Base-by-base conservation (phyloP, 352 stramenopile genomes). In the Elongisporangium undulatum region DNA sequence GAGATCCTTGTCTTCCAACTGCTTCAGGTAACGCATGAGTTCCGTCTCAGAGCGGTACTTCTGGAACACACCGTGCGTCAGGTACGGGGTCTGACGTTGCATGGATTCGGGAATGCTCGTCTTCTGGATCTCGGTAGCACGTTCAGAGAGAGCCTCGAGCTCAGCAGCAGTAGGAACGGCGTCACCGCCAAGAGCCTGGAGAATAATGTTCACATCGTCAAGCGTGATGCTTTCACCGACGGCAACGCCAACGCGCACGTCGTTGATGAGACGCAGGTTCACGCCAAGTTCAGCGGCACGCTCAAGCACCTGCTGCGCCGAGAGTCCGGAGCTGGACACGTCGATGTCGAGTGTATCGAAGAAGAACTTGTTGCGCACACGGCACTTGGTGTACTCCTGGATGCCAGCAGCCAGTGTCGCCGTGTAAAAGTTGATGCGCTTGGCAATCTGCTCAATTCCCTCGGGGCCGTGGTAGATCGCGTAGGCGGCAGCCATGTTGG, bases 401-500 rank as follows among this genome's bases (percentile, higher is more conserved):
- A 99, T 69, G 23, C 94, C 94, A 23, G 85, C 79, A 23, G 92
- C 85, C 15, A 97, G 83, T 15, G 96, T 94, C 20, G 82, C 69
- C 10, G 97, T 87, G 63, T 98, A 90, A 22, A 94, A 82, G 80
- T 99, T 96, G 58, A 98, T 88, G 57, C 97, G 83, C 21, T 87
- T 81, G 39, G 94, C 92, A 70, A 99, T 99, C 49, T 76, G 68
- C 26, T 82, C 75, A 19, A 99, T 73, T 26, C 98, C 98, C 22
- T 99, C 89, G 5, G 97, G 97, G 41, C 98, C 98, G 75, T 99
- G 98, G 79, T 99, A 99, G 62, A 99, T 92, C 2, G 94, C 97
- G 77, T 99, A 99, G 2, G 92, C 83, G 17, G 96, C 94, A 7
- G 97, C 96, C 94, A 99, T 99, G 79, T 99, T 99, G 34, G 98